Evolutionary conservation across 805 yeast species (phyloP), one percentile per base, ranked within the genome.

Genomic region (Metschnikowia peoriensis): DNA sequence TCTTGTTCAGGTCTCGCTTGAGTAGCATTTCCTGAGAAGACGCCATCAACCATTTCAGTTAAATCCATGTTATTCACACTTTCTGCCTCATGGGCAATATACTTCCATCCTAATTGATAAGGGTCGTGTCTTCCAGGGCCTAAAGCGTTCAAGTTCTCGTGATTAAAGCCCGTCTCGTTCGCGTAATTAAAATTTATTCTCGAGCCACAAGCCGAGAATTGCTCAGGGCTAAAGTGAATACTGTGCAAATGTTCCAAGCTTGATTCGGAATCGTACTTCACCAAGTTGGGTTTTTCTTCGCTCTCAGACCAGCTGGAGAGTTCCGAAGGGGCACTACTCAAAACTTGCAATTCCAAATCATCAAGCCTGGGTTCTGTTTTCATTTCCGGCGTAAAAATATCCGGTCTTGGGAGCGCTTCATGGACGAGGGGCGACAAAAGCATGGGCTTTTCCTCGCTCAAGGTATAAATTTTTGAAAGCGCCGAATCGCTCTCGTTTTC

Each of bases 281-380:
- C 49, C 44, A 50, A 50, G 35, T 34, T 41, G 4, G 53, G 50
- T 35, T 44, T 45, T 22, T 50, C 53, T 22, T 50, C 53, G 35
- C 46, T 50, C 41, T 50, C 53, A 50, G 53, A 50, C 53, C 53
- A 50, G 53, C 53, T 50, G 22, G 53, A 50, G 39, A 50, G 53
- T 42, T 50, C 53, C 8, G 53, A 50, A 29, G 53, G 53, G n/a
- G 53, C 53, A 27, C 49, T 46, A 28, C 53, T 50, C 49, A 50
- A 50, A 4, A 50, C 53, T 28, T 50, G 53, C 46, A 50, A 41
- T 39, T 50, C 53, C 49, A 50, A 50, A 28, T 50, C 53, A 37
- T 50, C 53, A n/a, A 50, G 48, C 43, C 43, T 35, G 2, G 53
- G 43, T 5, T 50, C 46, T 6, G 48, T 46, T 15, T 50, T 50